Conservation (phyloP, 768 basidiomycete genomes). For the Lentinula sp. region DNA sequence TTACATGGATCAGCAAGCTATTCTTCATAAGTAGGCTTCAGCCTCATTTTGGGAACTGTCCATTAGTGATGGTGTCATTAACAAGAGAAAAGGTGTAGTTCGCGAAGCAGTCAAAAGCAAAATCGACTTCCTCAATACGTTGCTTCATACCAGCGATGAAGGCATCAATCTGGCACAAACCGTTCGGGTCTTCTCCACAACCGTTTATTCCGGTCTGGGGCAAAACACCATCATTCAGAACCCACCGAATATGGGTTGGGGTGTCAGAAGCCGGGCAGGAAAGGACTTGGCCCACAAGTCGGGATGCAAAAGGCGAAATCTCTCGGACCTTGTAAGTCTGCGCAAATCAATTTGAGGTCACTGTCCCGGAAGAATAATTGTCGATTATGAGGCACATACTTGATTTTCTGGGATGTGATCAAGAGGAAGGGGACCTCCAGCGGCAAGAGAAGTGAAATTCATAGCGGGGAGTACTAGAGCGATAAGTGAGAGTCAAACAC, state of each 20-base stretch:
- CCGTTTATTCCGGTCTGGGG: conserved; percentile 62
- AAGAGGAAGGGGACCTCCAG: conserved; percentile 54
- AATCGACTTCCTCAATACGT: conserved; percentile 55
- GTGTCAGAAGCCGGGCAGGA: conserved; percentile 25
- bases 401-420: conserved; percentile 51
- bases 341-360: conserved; percentile 25
- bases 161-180: conserved; percentile 53
- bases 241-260: conserved; percentile 51
- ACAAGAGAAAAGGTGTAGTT: conserved; percentile 36
- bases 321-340: conserved; percentile 25
- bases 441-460: conserved; percentile 61
- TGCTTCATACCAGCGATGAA: conserved; percentile 56
- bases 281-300: conserved; percentile 40
- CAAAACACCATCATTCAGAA: conserved; percentile 70
- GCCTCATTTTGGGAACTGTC: conserved; percentile 17
- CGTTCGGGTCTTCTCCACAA: conserved; percentile 49
- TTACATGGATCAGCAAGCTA: no score
- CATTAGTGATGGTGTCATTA: conserved; percentile 33
- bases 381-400: conserved; percentile 47
- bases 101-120: conserved; percentile 52
- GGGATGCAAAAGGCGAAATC: conserved; percentile 27
- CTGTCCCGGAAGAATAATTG: conserved; percentile 13
- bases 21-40: background rate
- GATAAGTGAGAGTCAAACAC: background rate
- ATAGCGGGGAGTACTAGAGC: conserved; percentile 58